phyloP scores from a whole-genome alignment of 2,329 filamentous ascomycete species.

The Trichoderma polysporum region DNA sequence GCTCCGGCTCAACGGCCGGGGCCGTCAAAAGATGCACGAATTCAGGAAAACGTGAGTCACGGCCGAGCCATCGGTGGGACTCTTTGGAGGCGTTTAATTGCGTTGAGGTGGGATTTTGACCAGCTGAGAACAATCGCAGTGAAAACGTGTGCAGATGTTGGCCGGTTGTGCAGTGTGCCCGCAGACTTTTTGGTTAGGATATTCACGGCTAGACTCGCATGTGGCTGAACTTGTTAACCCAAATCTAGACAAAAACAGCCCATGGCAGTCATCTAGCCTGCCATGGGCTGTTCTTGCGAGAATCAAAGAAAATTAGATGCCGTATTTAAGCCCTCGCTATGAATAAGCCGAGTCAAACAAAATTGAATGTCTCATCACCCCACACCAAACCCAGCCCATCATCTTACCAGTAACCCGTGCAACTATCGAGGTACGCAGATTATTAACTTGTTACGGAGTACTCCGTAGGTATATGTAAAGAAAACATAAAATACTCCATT shows the following conservation, averaged over 20 bases:
- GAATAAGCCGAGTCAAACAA: background rate
- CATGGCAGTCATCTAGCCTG: background rate
- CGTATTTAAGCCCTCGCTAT: background rate
- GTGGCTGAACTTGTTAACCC: background rate
- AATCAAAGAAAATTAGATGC: background rate
- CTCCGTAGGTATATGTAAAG: background rate
- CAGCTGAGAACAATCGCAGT: background rate
- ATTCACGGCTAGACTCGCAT: constrained; percentile 12
- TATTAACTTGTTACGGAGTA: background rate
- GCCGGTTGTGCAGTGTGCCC: background rate
- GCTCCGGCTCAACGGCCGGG: constrained; percentile 16
- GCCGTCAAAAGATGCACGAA: constrained; percentile 5
- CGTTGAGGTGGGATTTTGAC: no score
- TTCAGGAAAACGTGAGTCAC: constrained; percentile 1
- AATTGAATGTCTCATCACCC: background rate
- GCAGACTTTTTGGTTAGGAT: background rate
- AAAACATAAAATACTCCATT: background rate
- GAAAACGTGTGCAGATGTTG: background rate
- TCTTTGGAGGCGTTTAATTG: background rate
- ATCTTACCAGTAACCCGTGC: background rate
- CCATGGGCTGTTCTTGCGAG: no score
- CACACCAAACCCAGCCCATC: background rate
- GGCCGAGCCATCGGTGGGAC: background rate
- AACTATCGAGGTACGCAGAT: background rate
- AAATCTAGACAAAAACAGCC: background rate